phyloP scores from a whole-genome alignment of 2,329 filamentous ascomycete genomes.

The Botrytis hyacinthi region DNA sequence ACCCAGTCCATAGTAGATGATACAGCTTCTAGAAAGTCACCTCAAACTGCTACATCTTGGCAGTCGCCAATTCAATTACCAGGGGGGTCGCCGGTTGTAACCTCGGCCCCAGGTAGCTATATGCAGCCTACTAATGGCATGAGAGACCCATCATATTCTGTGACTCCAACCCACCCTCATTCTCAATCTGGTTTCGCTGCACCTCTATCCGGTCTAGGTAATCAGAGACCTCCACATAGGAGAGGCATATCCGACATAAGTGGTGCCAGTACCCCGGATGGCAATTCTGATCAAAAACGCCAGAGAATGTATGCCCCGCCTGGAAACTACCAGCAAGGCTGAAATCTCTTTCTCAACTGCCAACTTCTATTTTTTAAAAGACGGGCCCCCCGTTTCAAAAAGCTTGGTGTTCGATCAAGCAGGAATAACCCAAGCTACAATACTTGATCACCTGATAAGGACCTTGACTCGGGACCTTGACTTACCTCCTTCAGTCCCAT shows the following conservation, averaged over 20 bases:
- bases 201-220: slow-evolving; percentile 27
- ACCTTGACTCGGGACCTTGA: neutral
- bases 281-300: slow-evolving; percentile 35
- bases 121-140: slow-evolving; percentile 29
- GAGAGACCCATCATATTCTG: slow-evolving; percentile 34
- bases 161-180: slow-evolving; percentile 35
- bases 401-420: neutral
- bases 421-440: neutral
- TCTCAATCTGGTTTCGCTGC: slow-evolving; percentile 29
- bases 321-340: slow-evolving; percentile 32
- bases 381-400: neutral
- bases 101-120: slow-evolving; percentile 31
- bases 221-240: slow-evolving; percentile 33
- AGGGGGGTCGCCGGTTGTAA: slow-evolving; percentile 34
- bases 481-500: neutral
- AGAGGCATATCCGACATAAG: slow-evolving; percentile 37
- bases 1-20: slow-evolving; percentile 38
- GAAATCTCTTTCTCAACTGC: neutral
- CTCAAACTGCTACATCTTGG: slow-evolving; percentile 36
- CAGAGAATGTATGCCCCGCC: slow-evolving; percentile 37
- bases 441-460: neutral
- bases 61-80: slow-evolving; percentile 38
- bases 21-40: slow-evolving; percentile 38
- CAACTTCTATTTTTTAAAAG: neutral
- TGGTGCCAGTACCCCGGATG: slow-evolving; percentile 29